A percentile compares a stretch with the other conserved stretches of the same genome.
phyloP scores from a whole-genome alignment of 805 yeast species.

The Nakazawaea sp. region DNA sequence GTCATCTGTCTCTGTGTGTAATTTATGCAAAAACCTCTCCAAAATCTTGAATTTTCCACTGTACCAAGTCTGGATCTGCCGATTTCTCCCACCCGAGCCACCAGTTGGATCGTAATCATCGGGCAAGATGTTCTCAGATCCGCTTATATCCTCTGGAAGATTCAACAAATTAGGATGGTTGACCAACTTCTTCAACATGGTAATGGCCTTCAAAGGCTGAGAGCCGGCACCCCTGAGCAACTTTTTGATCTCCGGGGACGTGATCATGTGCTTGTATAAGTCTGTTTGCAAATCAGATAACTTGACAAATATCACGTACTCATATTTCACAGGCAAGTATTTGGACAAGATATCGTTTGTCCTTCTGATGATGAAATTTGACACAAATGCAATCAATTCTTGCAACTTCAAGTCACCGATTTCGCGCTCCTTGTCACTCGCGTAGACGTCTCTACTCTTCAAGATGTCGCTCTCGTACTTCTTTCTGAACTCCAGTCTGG shows the following conservation, averaged over 20 bases:
- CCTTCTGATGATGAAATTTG: conserved; percentile 86
- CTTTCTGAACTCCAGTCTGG: conserved; percentile 75
- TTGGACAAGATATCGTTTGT: conserved; percentile 93
- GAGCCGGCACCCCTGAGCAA: conserved; percentile 62
- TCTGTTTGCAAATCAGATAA: conserved; percentile 69
- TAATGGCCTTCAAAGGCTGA: conserved; percentile 88
- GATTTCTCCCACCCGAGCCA: conserved; percentile 44
- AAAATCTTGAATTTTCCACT: conserved; percentile 85
- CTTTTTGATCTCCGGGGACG: conserved; percentile 70
- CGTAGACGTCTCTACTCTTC: conserved; percentile 83
- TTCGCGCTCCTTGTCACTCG: conserved; percentile 69
- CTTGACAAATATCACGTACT: conserved; percentile 91
- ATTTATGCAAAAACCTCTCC: conserved; percentile 75
- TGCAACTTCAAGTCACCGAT: conserved; percentile 63
- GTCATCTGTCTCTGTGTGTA: conserved; percentile 78
- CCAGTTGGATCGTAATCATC: conserved; percentile 56
- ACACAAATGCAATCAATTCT: conserved; percentile 70
- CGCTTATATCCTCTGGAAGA: conserved; percentile 72
- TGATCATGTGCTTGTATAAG: conserved; percentile 67
- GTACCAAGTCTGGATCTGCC: conserved; percentile 70
- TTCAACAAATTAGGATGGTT: conserved; percentile 86
- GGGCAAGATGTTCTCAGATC: conserved; percentile 60
- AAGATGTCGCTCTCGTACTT: conserved; percentile 78
- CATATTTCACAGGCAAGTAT: conserved; percentile 92
- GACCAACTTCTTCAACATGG: conserved; percentile 81